Conservation (phyloP, 192 early-diverging fungal species). For the Mortierella hygrophila region DNA sequence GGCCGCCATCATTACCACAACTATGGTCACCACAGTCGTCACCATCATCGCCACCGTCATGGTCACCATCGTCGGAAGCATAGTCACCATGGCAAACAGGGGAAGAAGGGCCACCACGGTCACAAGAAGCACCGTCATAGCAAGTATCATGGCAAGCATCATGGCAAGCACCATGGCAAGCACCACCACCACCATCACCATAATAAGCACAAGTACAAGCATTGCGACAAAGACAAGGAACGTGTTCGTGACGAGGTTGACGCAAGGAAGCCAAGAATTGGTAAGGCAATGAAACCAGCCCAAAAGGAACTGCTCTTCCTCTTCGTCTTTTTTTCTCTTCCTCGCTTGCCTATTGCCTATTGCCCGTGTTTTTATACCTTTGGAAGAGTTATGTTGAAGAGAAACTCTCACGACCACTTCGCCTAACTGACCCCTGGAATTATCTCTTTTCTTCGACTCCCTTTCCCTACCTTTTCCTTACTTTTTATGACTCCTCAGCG, state of each 20-base stretch:
- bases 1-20: no score
- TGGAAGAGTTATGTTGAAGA: neutral
- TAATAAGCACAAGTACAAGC: constrained; percentile 7
- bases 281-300: no score
- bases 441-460: neutral
- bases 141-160: neutral
- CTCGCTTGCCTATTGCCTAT: neutral
- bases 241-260: neutral
- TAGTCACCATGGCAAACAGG: neutral
- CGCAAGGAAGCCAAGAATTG: neutral
- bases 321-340: no score
- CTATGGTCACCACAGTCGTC: neutral
- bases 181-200: no score
- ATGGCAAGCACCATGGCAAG: neutral
- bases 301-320: no score
- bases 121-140: constrained; percentile 1
- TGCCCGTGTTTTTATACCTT: neutral
- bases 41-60: neutral
- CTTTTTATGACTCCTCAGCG: neutral
- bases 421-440: neutral
- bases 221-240: neutral
- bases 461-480: neutral
- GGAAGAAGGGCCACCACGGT: constrained; percentile 3
- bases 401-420: neutral
- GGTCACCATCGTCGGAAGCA: neutral